A percentile compares a stretch with the other conserved stretches of the same genome.
Evolutionary conservation across 2,329 filamentous ascomycete species (phyloP).

Genomic region (Alternaria viburni): DNA sequence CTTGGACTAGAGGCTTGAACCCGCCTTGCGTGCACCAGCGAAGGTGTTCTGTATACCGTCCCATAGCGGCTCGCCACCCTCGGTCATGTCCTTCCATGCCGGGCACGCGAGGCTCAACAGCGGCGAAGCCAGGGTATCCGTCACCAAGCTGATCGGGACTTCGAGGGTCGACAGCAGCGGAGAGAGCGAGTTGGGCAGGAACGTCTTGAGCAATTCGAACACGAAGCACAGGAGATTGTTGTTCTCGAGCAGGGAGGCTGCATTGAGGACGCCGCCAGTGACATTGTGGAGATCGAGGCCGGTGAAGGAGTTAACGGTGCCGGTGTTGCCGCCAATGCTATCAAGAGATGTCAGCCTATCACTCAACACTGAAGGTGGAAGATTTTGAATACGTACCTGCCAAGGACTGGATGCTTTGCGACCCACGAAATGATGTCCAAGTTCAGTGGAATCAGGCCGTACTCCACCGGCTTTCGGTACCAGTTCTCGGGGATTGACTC

Average conservation of each 20-base stretch:
- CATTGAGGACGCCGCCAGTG: conserved; percentile 24
- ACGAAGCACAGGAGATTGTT: conserved; percentile 50
- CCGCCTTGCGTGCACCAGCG: conserved; percentile 15
- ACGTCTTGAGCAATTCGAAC: conserved; percentile 44
- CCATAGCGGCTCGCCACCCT: conserved; percentile 25
- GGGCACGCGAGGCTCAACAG: conserved; percentile 32
- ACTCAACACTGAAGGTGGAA: neutral
- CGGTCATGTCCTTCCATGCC: conserved; percentile 27
- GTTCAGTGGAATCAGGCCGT: conserved; percentile 50
- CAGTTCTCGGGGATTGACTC: conserved; percentile 62
- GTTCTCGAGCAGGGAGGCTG: conserved; percentile 44
- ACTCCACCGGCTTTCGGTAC: conserved; percentile 56
- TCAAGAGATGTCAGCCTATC: neutral
- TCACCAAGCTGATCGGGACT: conserved; percentile 27
- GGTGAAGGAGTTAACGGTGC: conserved; percentile 58
- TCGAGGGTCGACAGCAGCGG: conserved; percentile 33
- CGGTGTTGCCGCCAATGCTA: conserved; percentile 60
- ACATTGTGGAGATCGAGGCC: conserved; percentile 49
- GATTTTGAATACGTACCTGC: conserved; percentile 18
- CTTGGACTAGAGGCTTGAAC: conserved; percentile 1
- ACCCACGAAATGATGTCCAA: conserved; percentile 24
- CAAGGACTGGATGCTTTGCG: conserved; percentile 20
- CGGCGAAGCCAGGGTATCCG: conserved; percentile 25
- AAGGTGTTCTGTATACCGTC: conserved; percentile 18
- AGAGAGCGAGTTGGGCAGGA: conserved; percentile 42